These are phyloP conservation scores for Chalara sp. DNA, from an alignment of 2,329 filamentous ascomycete genomes.

Conservation along the genomic window DNA sequence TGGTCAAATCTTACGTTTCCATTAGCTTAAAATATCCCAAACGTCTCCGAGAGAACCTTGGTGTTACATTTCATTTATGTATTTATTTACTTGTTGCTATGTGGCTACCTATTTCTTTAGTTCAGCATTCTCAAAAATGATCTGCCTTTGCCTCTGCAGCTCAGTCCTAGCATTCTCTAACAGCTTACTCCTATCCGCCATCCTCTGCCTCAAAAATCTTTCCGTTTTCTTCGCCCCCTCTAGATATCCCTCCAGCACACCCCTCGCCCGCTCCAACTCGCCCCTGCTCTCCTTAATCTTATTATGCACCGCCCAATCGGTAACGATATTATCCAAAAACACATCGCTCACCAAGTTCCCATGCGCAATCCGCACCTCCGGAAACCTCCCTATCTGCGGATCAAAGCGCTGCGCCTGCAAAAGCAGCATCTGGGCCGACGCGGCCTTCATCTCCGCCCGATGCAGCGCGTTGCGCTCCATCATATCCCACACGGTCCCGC, in stretches of 20 bases:
- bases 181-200: too few species aligned
- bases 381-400: constrained; percentile 31
- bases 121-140: too few species aligned
- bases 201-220: too few species aligned
- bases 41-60: too few species aligned
- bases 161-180: too few species aligned
- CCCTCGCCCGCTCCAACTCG: not conserved
- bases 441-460: constrained; percentile 46
- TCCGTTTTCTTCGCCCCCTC: too few species aligned
- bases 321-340: constrained; percentile 46
- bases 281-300: constrained; percentile 37
- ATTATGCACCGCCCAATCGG: constrained; percentile 44
- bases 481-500: constrained; percentile 25
- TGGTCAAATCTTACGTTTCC: too few species aligned
- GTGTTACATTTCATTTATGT: too few species aligned
- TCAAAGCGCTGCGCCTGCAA: constrained; percentile 34
- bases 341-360: constrained; percentile 42
- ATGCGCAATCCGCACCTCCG: constrained; percentile 34
- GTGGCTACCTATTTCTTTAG: too few species aligned
- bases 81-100: too few species aligned
- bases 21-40: too few species aligned
- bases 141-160: too few species aligned
- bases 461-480: constrained; percentile 32
- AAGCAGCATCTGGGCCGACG: constrained; percentile 36
- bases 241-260: not conserved